Base-by-base conservation (phyloP, 495 filamentous ascomycete species). In the Penicillium flavigenum region DNA sequence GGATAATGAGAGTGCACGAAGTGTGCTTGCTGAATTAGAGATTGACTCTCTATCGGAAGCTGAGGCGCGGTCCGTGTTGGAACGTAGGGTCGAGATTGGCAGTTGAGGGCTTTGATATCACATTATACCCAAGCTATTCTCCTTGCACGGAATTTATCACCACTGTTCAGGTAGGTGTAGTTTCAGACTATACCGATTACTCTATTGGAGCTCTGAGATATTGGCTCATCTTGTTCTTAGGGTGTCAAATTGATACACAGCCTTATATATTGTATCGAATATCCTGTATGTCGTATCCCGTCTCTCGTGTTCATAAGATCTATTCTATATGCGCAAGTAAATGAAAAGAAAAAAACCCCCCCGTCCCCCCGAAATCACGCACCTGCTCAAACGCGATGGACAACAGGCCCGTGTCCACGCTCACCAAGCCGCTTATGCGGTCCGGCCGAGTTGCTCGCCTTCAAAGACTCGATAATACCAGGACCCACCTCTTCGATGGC, bases 1-100 rank as follows among this genome's bases (percentile, higher is more conserved):
- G 39, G 86, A 88, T 60, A 93, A 93, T 53, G 79, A 88, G 51
- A 88, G 87, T 63, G 94, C 92, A 1, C 85, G 91, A 61, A 85
- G 81, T 63, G 81, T 86, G 17, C 72, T 98, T 38, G 82, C 84
- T 53, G 79, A 93, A 63, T 76, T 87, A 34, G 78, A 89, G 32
- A 75, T 86, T 48, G 83, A 83, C 32, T 63, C 66, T 24, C 67
- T 98, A 61, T 84, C 78, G 1, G 88, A 88, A 50, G 79, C 74
- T 6, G 89, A 95, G 60, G 93, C 90, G 8, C 83, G 93, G 61
- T 79, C 80, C 58, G 81, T 96, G 49, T 68, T 98, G 63, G 82
- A 90, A 70, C 83, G 82, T 52, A 82, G 94, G 64, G 86, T 95
- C 2, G 94, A 98, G 67, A 69, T 81, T 56, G 75, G 72, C 16